A percentile compares a stretch with the other conserved stretches of the same genome.
Conservation (phyloP, 2,329 filamentous ascomycete species). For the Graphilbum ipis-grandicollis region DNA sequence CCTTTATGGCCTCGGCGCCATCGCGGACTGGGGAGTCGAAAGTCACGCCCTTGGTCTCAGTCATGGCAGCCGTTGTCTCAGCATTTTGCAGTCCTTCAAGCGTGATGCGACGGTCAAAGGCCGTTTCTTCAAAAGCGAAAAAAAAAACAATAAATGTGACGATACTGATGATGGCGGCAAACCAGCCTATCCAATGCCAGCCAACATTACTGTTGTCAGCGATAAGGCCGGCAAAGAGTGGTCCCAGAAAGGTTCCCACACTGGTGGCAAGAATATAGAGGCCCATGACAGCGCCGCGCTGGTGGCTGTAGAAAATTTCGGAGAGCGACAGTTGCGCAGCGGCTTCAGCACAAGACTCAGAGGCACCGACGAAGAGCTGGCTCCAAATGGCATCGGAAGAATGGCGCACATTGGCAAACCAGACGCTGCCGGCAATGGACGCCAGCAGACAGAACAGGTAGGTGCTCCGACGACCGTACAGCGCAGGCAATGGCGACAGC, state of each 20-base stretch:
- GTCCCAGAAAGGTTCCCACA: constrained; percentile 2
- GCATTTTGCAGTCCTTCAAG: not conserved
- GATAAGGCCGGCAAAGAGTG: constrained; percentile 2
- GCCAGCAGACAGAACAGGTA: constrained; percentile 42
- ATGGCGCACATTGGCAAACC: not conserved
- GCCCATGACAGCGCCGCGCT: constrained; percentile 22
- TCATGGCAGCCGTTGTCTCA: not conserved
- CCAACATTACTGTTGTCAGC: constrained; percentile 2
- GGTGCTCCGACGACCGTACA: constrained; percentile 25
- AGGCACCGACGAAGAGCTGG: constrained; percentile 3
- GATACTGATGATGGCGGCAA: constrained; percentile 23
- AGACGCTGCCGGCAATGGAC: constrained; percentile 1
- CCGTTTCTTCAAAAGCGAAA: constrained; percentile 2
- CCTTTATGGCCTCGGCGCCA: not conserved
- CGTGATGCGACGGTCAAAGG: constrained; percentile 1
- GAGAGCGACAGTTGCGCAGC: constrained; percentile 14
- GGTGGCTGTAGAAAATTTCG: constrained; percentile 38
- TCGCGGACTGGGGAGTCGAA: too few relatives aligned
- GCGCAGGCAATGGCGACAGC: constrained; percentile 14
- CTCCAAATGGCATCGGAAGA: constrained; percentile 1
- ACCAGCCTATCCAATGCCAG: constrained; percentile 17
- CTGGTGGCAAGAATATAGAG: constrained; percentile 8
- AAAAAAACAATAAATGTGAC: constrained; percentile 15
- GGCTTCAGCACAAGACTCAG: constrained; percentile 2
- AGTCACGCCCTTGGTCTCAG: too few relatives aligned